A percentile compares a stretch with the other conserved stretches of the same genome.
These are phyloP conservation scores for Cocos nucifera DNA, from an alignment of 176 grass and related monocot genomes.

Conservation along the genomic window DNA sequence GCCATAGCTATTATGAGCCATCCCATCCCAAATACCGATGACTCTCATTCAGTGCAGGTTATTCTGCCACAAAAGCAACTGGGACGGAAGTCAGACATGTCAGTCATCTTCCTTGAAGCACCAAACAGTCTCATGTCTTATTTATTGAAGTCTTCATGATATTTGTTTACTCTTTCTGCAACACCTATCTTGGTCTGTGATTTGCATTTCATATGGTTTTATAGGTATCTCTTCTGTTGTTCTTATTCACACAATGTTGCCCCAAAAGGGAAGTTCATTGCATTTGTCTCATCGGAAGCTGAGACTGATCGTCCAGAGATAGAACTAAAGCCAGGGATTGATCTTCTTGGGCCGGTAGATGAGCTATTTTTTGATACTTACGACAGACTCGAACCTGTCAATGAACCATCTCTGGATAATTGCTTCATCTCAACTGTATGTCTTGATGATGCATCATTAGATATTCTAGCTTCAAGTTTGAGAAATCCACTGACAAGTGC, in stretches of 20 bases:
- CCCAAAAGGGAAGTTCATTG: slow-evolving; percentile 87
- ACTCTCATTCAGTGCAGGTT: slow-evolving; percentile 85
- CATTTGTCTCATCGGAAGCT: slow-evolving; percentile 76
- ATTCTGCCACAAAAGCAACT: slow-evolving; percentile 95
- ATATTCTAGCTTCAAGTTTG: background rate
- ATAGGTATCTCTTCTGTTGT: slow-evolving; percentile 94
- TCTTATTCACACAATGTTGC: slow-evolving; percentile 89
- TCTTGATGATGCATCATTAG: background rate
- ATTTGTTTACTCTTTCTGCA: too few relatives aligned
- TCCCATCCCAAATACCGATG: slow-evolving; percentile 63
- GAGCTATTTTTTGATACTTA: slow-evolving; percentile 88
- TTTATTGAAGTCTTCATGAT: too few relatives aligned
- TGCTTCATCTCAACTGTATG: slow-evolving; percentile 86
- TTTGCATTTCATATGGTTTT: slow-evolving; percentile 22
- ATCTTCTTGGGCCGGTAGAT: slow-evolving; percentile 76
- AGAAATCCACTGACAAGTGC: slow-evolving; percentile 23
- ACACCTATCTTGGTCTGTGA: background rate
- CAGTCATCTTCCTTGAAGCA: slow-evolving; percentile 21
- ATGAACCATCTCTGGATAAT: slow-evolving; percentile 68
- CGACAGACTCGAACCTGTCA: slow-evolving; percentile 82
- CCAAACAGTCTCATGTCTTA: background rate
- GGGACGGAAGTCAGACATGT: slow-evolving; percentile 91
- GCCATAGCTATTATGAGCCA: slow-evolving; percentile 97
- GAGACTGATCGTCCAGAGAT: slow-evolving; percentile 58
- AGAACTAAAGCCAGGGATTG: slow-evolving; percentile 72